Conservation (phyloP, 139 green algal species). For the Chlamydomonas incerta region DNA sequence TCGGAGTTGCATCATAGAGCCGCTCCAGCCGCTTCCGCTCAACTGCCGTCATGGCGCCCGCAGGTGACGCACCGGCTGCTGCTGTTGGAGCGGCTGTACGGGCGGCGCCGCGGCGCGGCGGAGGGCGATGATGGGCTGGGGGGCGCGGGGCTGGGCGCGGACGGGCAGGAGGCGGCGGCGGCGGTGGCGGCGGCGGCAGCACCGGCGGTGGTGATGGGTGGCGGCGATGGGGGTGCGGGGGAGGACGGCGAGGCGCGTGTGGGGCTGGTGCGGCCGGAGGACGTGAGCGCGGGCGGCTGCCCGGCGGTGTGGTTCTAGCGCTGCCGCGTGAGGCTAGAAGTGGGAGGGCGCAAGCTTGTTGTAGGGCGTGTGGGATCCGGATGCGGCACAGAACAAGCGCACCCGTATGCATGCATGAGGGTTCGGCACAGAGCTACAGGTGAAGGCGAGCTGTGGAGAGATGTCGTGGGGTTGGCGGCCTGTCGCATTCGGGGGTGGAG, state of each 20-base stretch:
- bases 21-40: too few species aligned
- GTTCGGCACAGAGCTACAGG: too few species aligned
- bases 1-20: too few species aligned
- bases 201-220: neutral
- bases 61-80: slow-evolving; percentile 10
- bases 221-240: neutral
- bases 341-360: too few species aligned
- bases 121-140: neutral
- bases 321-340: too few species aligned
- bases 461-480: too few species aligned
- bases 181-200: neutral
- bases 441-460: too few species aligned
- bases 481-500: too few species aligned
- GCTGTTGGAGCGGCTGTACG: slow-evolving; percentile 41
- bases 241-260: neutral
- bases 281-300: slow-evolving; percentile 18
- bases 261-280: slow-evolving; percentile 35
- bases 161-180: slow-evolving; percentile 7
- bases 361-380: too few species aligned
- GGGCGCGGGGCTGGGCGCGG: neutral
- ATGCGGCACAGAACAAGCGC: too few species aligned
- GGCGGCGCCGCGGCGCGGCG: neutral
- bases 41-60: too few species aligned
- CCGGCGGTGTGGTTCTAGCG: slow-evolving; percentile 27
- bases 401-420: too few species aligned